Conservation (phyloP, 2,329 filamentous ascomycete genomes). For the Pestalotiopsis sp. region DNA sequence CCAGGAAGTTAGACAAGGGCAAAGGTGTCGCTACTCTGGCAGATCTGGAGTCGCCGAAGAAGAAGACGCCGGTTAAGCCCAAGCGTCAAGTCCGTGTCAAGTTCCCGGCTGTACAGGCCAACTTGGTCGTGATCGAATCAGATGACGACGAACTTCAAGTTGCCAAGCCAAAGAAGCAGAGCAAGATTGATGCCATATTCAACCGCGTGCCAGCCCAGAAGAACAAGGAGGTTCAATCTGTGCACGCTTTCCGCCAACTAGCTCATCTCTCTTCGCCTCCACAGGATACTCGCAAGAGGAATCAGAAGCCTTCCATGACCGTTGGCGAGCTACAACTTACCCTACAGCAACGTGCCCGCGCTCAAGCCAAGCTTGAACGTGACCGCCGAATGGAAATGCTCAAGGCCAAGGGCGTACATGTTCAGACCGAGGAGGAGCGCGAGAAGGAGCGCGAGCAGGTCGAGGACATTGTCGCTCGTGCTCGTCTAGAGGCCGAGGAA, state of each 20-base stretch:
- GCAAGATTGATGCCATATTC: constrained; percentile 65
- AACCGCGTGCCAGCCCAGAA: constrained; percentile 67
- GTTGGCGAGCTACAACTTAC: constrained; percentile 67
- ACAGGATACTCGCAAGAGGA: constrained; percentile 47
- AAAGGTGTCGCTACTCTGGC: constrained; percentile 57
- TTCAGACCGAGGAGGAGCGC: constrained; percentile 86
- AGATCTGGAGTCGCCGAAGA: constrained; percentile 29
- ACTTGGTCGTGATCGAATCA: constrained; percentile 38
- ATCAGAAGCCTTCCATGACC: constrained; percentile 61
- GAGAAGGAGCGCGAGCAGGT: constrained; percentile 80
- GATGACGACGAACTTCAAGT: constrained; percentile 70
- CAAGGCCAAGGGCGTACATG: constrained; percentile 74
- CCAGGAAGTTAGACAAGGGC: constrained; percentile 51
- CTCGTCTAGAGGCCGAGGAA: constrained; percentile 76
- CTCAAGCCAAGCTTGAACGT: constrained; percentile 78
- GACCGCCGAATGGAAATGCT: constrained; percentile 77
- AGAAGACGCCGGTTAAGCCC: constrained; percentile 22
- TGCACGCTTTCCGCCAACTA: constrained; percentile 71
- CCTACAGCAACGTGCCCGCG: constrained; percentile 71
- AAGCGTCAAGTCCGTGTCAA: constrained; percentile 55
- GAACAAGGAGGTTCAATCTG: constrained; percentile 62
- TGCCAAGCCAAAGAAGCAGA: constrained; percentile 45
- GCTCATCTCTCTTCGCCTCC: constrained; percentile 70
- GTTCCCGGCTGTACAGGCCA: constrained; percentile 42
- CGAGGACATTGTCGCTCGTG: constrained; percentile 86